Base-by-base conservation (phyloP, 2,329 filamentous ascomycete species). In the Fusarium verrucosum region DNA sequence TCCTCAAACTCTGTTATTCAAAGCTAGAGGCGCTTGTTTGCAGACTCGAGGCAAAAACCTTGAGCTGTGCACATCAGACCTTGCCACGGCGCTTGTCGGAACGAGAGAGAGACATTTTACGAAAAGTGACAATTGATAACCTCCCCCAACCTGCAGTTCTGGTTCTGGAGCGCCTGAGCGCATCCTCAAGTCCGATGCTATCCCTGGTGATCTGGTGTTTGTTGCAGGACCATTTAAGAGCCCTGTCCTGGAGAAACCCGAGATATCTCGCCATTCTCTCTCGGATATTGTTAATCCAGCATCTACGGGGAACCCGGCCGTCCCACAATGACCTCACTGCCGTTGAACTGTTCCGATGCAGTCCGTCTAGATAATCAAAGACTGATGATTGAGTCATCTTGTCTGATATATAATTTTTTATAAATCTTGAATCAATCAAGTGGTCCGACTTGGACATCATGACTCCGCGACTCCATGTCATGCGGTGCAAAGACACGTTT, bases 181-280 rank as follows among this genome's bases (percentile, higher is more conserved):
- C 32, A 25, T 42, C 17, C 36, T 41, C 16, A 51, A 33, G 25
- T 57, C 44, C 11, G 38, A 37, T 62, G 50, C 25, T 11, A 38
- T 19, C 32, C 40, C 32, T 58, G 58, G 43, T 42, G 30, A 19
- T 42, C 33, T 56, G 58, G 40, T 37, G n/a, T 43, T 59, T 22
- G 37, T 40, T 36, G n/a, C 30, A 32, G 38, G 19, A n/a, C 44
- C 43, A 45, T 58, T 38, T 47, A 46, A 40, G 8, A 30, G 50
- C 36, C 38, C 50, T 62, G 36, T 52, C 11, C 42, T 45, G 41
- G 20, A 50, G 53, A 44, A 46, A 55, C 51, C 43, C 37, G 50
- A 65, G 43, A 62, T 55, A 59, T 68, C 68, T 71, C 69, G 62
- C 69, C 66, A 71, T 71, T 58, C 23, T 62, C 46, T 42, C 64